Evolutionary conservation across 2,329 filamentous ascomycete genomes (phyloP), one percentile per base, ranked within the genome.

Genomic region (Aureobasidium pullulans): DNA sequence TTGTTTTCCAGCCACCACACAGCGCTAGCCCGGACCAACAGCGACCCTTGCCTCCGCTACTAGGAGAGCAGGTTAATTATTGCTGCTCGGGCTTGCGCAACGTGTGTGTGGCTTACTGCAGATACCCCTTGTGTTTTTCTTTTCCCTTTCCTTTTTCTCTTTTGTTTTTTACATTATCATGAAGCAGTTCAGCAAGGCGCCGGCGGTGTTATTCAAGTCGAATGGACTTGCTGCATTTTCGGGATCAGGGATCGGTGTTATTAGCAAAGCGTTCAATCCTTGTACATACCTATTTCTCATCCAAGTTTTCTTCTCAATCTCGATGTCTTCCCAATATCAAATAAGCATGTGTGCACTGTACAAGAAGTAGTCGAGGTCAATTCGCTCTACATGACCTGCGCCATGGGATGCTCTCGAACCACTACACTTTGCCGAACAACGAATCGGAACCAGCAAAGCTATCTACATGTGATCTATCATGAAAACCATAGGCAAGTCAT

Each of bases 141-240:
- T 56, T 57, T 39, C 23, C 31, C 16, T 46, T 37, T 28, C 43
- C 5, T 43, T 54, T 42, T 31, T 16, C 42, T 0, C 92, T 95
- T 4, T 90, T 87, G 67, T 95, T 96, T 15, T 88, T 90, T 0
- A 92, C 88, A 11, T 97, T 79, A 4, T 96, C 79, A 31, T 92
- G 89, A 2, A 97, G 77, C 67, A 95, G 89, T 59, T 91, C 34
- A 57, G 54, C 54, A 40, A 57, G 54, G 54, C 54, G 54, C 54
- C 48, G 54, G 54, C 42, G 54, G 54, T 48, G 54, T 57, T 57
- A 19, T 28, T 48, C 34, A 46, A 46, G 40, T 42, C 50, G 23
- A 43, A 44, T 28, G 39, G n/a, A 15, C 42, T n/a, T 23, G 32
- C 50, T 56, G 32, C 40, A 56, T 29, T 56, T 56, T 28, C 13